Percentiles rank a stretch among this genome's conserved stretches.
These are phyloP conservation scores for Populus alba DNA, from an alignment of 345 rosid species.

Conservation along the genomic window DNA sequence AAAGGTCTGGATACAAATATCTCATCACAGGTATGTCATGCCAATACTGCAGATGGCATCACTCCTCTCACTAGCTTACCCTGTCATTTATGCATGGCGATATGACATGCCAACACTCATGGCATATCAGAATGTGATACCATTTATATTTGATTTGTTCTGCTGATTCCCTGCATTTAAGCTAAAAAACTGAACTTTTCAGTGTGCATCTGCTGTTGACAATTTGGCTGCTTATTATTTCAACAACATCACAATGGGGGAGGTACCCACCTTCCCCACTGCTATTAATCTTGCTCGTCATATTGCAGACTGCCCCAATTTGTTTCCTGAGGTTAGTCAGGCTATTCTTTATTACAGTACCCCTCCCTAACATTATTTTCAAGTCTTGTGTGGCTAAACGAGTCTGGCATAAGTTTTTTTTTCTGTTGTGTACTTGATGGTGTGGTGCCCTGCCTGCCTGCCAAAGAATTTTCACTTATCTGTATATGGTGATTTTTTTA, in stretches of 20 bases:
- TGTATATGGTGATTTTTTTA: background rate
- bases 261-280: conserved; percentile 73
- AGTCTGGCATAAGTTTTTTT: background rate
- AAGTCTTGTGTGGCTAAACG: background rate
- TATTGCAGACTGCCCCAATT: conserved; percentile 85
- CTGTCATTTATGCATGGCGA: background rate
- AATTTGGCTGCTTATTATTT: conserved; percentile 94
- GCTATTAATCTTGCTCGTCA: conserved; percentile 76
- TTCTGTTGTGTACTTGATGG: background rate
- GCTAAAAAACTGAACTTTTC: conserved; percentile 23
- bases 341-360: background rate
- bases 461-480: background rate
- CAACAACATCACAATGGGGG: conserved; percentile 95
- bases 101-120: background rate
- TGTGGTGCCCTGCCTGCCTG: background rate
- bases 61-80: background rate
- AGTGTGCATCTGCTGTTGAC: conserved; percentile 97
- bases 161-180: conserved; percentile 8
- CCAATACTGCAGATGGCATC: background rate
- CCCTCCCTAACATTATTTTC: background rate
- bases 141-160: background rate
- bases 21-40: conserved; percentile 75
- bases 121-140: background rate
- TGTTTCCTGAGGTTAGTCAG: conserved; percentile 84
- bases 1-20: conserved; percentile 88